Evolutionary conservation across 2,329 filamentous ascomycete genomes (phyloP).

Genomic region (Cordyceps fumosorosea): DNA sequence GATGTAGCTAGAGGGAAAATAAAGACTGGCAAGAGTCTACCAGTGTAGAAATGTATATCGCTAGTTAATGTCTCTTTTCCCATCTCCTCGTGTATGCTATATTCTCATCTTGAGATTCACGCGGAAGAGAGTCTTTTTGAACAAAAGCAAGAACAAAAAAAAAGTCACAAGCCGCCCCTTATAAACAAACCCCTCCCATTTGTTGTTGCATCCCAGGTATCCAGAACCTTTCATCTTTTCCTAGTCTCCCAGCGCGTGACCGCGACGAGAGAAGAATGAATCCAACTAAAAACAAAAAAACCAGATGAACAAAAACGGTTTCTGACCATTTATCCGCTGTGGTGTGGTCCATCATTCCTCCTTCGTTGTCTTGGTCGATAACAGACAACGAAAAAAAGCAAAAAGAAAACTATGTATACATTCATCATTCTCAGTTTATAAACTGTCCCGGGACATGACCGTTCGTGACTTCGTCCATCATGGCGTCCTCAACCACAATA

Average conservation of each 20-base stretch:
- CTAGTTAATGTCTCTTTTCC: background rate
- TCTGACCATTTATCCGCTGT: background rate
- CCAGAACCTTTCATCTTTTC: background rate
- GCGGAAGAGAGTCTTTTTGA: background rate
- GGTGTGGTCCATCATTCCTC: background rate
- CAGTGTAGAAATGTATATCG: background rate
- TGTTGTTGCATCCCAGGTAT: background rate
- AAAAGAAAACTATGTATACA: background rate
- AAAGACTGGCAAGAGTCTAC: background rate
- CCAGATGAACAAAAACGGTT: background rate
- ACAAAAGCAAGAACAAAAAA: background rate
- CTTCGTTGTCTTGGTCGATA: background rate
- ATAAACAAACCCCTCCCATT: background rate
- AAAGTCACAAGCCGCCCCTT: background rate
- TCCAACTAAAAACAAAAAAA: constrained; percentile 7
- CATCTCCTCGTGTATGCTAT: background rate
- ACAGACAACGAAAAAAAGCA: background rate
- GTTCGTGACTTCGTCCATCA: constrained; percentile 12
- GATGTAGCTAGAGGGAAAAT: background rate
- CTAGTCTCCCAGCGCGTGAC: background rate
- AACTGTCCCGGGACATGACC: constrained; percentile 10
- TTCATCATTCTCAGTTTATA: constrained; percentile 1
- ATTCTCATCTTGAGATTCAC: too few relatives aligned
- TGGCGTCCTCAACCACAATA: background rate
- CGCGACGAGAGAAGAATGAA: background rate